Base-by-base conservation (phyloP, 169 alveolate species). In the Babesia bovis region DNA sequence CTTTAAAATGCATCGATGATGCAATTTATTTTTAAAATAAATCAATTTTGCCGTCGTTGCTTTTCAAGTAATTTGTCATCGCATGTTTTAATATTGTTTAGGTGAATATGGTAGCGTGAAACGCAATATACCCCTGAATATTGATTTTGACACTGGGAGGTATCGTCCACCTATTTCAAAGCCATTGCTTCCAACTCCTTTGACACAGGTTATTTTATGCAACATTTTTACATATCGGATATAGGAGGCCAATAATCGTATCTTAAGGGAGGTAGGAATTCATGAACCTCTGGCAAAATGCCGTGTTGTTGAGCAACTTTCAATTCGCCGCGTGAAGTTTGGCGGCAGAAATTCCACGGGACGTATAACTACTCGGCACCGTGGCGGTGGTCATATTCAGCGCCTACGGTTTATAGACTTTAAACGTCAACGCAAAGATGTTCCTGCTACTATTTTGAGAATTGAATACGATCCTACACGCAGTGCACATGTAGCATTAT, bases 341-440 rank as follows among this genome's bases (percentile, higher is more conserved):
- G 82, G 88, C 5, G 96, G 96, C n/a, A 85, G 96, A 41, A 92
- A 92, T 71, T 51, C 58, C 60, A 83, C 90, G 25, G 95, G 95
- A 13, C 83, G 84, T 75, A 70, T 83, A 25, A 85, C 90, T 19
- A 66, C 82, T 23, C 89, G 93, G n/a, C 95, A 92, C 79, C 71
- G 94, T 17, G 96, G 95, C 17, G 97, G 96, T 13, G 96, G 96
- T 1, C 91, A 87, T 42, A 86, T 72, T 36, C 94, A 91, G 59
- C 92, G 96, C n/a, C 83, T 94, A 17, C 77, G 96, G 35, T 81
- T 92, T 36, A 89, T 94, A 10, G 97, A 94, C 87, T 94, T 90
- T 76, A 92, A 90, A 87, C 68, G 97, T 30, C 93, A 90, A 23
- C 79, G 97, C 53, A 89, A 90, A 75, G 96, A 92, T 60, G 91